Evolutionary conservation across 441 rosid genomes (phyloP).

Genomic region (Gossypium gossypioides): DNA sequence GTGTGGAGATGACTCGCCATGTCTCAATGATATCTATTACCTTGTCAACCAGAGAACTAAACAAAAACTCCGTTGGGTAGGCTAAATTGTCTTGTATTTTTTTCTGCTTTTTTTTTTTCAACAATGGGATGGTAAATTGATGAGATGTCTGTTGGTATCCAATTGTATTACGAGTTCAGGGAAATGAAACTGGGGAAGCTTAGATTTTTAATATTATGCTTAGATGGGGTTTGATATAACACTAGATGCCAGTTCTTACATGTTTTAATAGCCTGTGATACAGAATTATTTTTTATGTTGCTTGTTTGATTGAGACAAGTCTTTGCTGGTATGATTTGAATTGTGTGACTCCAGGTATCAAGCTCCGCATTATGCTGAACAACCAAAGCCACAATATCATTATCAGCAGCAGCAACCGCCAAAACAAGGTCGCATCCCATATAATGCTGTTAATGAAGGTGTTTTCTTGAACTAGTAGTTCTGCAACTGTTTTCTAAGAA

Average conservation of each 20-base stretch:
- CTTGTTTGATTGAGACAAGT: background rate
- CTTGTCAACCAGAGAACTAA: conserved; percentile 60
- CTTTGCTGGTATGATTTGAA: background rate
- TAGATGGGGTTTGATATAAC: background rate
- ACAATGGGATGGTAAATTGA: background rate
- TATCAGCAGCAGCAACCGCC: conserved; percentile 44
- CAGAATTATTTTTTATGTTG: background rate
- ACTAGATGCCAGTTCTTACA: background rate
- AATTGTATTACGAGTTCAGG: background rate
- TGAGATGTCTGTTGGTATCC: too few relatives aligned
- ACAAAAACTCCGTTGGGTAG: conserved; percentile 70
- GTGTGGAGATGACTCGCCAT: conserved; percentile 86
- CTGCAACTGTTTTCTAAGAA: background rate
- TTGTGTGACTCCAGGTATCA: conserved; percentile 48
- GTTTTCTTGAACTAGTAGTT: conserved; percentile 7
- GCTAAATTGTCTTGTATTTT: conserved; percentile 10
- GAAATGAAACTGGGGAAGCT: background rate
- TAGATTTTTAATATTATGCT: background rate
- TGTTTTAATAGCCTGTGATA: background rate
- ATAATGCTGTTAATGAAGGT: conserved; percentile 62
- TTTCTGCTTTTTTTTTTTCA: conserved; percentile 2
- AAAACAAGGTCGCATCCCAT: conserved; percentile 34
- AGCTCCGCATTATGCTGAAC: conserved; percentile 49
- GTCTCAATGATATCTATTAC: conserved; percentile 90
- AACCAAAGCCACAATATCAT: conserved; percentile 42